phyloP scores from a whole-genome alignment of 2,329 filamentous ascomycete genomes.

The Thielaviopsis cerberus region DNA sequence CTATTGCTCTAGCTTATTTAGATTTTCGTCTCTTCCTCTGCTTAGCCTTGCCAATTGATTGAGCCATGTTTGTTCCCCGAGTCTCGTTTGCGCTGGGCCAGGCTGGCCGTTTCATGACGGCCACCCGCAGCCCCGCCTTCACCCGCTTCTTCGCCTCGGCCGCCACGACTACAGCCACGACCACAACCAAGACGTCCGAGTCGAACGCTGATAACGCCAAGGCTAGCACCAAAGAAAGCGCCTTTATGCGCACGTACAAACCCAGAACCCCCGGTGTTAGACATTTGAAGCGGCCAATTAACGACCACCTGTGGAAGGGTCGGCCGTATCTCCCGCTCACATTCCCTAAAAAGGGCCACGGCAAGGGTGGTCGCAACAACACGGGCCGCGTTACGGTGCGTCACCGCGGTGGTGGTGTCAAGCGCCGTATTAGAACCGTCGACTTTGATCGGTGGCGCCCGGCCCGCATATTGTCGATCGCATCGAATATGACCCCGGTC shows the following conservation, averaged over 20 bases:
- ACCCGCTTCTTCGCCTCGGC: constrained; percentile 4
- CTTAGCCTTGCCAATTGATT: background rate
- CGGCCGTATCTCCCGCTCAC: constrained; percentile 68
- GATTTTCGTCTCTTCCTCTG: background rate
- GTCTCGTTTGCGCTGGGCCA: constrained; percentile 10
- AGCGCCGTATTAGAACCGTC: constrained; percentile 76
- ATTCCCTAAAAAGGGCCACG: constrained; percentile 78
- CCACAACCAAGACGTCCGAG: background rate
- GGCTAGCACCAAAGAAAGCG: constrained; percentile 1
- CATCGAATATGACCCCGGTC: constrained; percentile 88
- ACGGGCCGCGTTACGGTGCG: constrained; percentile 71
- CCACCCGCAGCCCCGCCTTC: constrained; percentile 7
- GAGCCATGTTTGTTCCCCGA: constrained; percentile 9
- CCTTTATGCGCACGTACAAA: constrained; percentile 66
- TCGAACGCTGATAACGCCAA: background rate
- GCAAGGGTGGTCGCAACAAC: constrained; percentile 81
- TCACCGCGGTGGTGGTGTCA: constrained; percentile 80
- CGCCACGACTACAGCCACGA: background rate
- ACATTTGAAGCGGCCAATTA: constrained; percentile 80
- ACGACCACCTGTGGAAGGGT: constrained; percentile 94
- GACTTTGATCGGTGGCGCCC: constrained; percentile 68
- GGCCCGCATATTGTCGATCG: constrained; percentile 80
- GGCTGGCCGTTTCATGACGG: constrained; percentile 6
- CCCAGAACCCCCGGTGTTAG: constrained; percentile 82
- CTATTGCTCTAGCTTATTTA: background rate